These are phyloP conservation scores for Sabuloglossum arenarium DNA, from an alignment of 495 filamentous ascomycete genomes.

Conservation along the genomic window DNA sequence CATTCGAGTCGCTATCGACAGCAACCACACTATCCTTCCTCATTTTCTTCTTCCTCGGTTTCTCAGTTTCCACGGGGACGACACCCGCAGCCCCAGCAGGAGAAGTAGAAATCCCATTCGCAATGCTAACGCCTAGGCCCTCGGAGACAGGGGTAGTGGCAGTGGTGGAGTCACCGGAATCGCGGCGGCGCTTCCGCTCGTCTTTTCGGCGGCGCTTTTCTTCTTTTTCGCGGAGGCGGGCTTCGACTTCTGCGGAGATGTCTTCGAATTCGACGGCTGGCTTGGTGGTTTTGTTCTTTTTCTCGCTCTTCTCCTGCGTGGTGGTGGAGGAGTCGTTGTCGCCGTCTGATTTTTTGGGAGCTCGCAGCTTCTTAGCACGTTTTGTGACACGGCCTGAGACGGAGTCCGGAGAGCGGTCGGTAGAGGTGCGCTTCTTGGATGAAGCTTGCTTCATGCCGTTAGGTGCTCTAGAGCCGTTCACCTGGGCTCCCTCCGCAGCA, in stretches of 20 bases:
- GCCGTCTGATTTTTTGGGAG: neutral
- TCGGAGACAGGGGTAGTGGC: too few relatives aligned
- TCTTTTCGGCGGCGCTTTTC: slow-evolving; percentile 13
- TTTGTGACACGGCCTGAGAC: neutral
- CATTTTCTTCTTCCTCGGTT: neutral
- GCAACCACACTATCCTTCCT: neutral
- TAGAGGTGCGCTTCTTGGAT: neutral
- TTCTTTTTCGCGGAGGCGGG: slow-evolving; percentile 17
- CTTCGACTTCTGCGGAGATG: slow-evolving; percentile 18
- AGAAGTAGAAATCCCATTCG: slow-evolving; percentile 12
- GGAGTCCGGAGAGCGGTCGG: neutral
- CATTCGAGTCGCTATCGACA: too few relatives aligned
- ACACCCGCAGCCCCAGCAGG: neutral
- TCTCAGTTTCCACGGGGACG: neutral
- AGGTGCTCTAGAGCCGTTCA: neutral
- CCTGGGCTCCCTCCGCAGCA: slow-evolving; percentile 7
- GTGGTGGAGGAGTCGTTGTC: neutral
- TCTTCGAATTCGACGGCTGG: slow-evolving; percentile 16
- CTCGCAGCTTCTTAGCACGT: neutral
- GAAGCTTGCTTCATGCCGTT: neutral
- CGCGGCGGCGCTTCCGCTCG: neutral
- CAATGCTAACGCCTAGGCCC: slow-evolving; percentile 17
- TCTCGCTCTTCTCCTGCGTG: neutral
- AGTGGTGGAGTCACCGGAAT: neutral
- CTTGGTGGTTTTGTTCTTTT: neutral